Evolutionary conservation across 305 asterid genomes (phyloP), one percentile per base, ranked within the genome.

Genomic region (Fraxinus velutina): DNA sequence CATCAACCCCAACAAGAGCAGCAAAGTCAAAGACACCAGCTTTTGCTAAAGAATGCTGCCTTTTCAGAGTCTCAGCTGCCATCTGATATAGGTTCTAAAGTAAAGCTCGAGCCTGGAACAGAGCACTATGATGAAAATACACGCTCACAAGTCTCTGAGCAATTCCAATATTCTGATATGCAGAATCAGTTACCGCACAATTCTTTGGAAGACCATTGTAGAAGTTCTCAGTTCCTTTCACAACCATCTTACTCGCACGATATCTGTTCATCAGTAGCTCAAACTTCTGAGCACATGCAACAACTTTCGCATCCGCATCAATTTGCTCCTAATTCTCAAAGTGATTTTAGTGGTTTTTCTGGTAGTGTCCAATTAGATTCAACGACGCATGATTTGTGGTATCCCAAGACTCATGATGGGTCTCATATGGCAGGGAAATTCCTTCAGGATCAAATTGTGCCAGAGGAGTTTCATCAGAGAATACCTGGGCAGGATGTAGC

Each of bases 401-500:
- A 90, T 89, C 83, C 94, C 24, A 88, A 89, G 78, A 88, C 94
- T 77, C 96, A 94, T 42, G 95, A 89, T 82, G 86, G 83, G 39
- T 86, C 97, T 79, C 89, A 80, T 76, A 78, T 52, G 70, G 82
- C 91, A 33, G 92, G 87, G 82, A 86, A 88, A 84, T 83, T 78
- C 84, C 42, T 87, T 55, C 91, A 50, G 50, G 90, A 92, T 81
- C 96, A 84, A 75, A 88, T 73, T 85, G 87, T 85, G 80, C 89
- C 87, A 81, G 89, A 90, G 73, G 97, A 90, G 80, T 92, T 88
- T 84, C 89, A 81, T 81, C 92, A 89, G 83, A 88, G 94, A 84
- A 85, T 90, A 79, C 83, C 88, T n/a, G 90, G 88, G 79, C 90
- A 89, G 82, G 94, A 93, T 86, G 92, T 70, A 76, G 96, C 96